phyloP scores from a whole-genome alignment of 345 rosid species.

The Aurinia saxatilis region DNA sequence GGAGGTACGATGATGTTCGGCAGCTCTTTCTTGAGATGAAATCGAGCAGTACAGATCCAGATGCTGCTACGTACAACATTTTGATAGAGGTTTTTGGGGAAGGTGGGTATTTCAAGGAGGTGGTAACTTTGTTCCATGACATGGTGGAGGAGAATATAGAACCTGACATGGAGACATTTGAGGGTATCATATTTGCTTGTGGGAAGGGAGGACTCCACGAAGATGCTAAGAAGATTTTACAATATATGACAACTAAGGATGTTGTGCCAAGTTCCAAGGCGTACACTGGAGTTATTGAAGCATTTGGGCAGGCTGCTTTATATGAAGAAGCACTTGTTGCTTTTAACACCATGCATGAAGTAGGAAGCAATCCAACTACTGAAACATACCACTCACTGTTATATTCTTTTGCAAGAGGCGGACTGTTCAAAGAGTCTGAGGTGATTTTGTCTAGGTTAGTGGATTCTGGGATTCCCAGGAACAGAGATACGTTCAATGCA shows the following conservation, averaged over 20 bases:
- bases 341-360: conserved; percentile 84
- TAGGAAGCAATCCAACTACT: conserved; percentile 63
- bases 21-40: conserved; percentile 95
- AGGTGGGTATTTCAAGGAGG: conserved; percentile 97
- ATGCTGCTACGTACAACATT: conserved; percentile 76
- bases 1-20: conserved; percentile 80
- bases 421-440: conserved; percentile 68
- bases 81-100: conserved; percentile 82
- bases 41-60: conserved; percentile 76
- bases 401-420: conserved; percentile 80
- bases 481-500: conserved; percentile 79
- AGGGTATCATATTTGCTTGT: conserved; percentile 81
- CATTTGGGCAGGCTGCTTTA: conserved; percentile 83
- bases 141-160: conserved; percentile 91
- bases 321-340: conserved; percentile 87
- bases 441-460: conserved; percentile 56
- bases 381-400: conserved; percentile 81
- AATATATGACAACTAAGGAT: conserved; percentile 67
- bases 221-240: conserved; percentile 68
- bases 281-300: conserved; percentile 78
- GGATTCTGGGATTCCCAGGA: conserved; percentile 54
- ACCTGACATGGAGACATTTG: conserved; percentile 83
- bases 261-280: conserved; percentile 80
- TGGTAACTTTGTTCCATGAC: conserved; percentile 86
- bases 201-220: conserved; percentile 89